Base-by-base conservation (phyloP, 2,329 filamentous ascomycete genomes). In the Fusarium nematophilum region DNA sequence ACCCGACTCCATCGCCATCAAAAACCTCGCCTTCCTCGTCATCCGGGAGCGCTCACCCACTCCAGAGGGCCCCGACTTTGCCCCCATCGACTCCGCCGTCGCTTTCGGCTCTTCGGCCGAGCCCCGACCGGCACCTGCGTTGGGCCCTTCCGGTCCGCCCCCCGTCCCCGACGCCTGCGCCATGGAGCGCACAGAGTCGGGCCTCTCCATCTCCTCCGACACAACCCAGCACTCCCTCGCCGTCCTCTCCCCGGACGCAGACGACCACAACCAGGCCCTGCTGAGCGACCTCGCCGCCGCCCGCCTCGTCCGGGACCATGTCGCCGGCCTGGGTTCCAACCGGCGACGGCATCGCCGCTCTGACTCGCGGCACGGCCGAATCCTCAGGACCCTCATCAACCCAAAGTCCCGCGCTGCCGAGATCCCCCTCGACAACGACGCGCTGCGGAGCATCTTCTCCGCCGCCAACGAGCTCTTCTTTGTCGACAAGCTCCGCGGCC, bases 381-480 rank as follows among this genome's bases (percentile, higher is more conserved):
- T 87, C 51, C 75, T 89, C 15, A 80, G 81, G 55, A 80, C 81
- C 21, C 79, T 88, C 43, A 86, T 89, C 67, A 80, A 77, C 46
- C 83, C 75, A 5, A 81, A 79, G 53, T 75, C 75, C 6, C 72
- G 73, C 6, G 73, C 76, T 5, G 76, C 77, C 15, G 78, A 81
- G 31, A 84, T 86, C 43, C 75, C 77, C 2, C 79, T 88, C 26
- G 85, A 88, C 72, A 80, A 87, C 63, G 76, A 79, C 11, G 83
- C 84, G 4, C 77, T 89, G 2, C 77, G 80, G 40, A 81, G 79
- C 67, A 86, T 89, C 60, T 85, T 89, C 68, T 82, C 79, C 9
- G 81, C 86, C 8, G 82, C 83, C 36, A 87, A 89, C 72, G 82
- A 85, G 47, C 78, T 89, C 36, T 89, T 89, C 74, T 89, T 89